Percentiles rank a stretch among this genome's conserved stretches.
Evolutionary conservation across 1,139 yeast genomes (phyloP).

Genomic region (Saccharomycopsis phalli): DNA sequence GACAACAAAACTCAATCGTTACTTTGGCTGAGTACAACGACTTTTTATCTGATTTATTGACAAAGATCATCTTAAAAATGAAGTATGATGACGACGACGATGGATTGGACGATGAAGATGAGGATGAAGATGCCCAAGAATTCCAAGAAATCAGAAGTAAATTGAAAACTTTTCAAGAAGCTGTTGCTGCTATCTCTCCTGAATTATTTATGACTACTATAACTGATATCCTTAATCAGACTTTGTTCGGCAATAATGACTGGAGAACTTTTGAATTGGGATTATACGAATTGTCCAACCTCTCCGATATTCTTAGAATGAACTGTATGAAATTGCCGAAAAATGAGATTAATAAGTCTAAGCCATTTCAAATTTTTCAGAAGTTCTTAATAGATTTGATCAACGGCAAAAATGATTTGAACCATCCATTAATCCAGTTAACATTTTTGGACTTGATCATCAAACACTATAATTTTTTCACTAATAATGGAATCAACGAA

Average conservation of each 20-base stretch:
- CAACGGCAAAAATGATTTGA: slow-evolving; percentile 31
- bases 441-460: slow-evolving; percentile 78
- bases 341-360: slow-evolving; percentile 48
- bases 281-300: slow-evolving; percentile 65
- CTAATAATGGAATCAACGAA: slow-evolving; percentile 28
- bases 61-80: slow-evolving; percentile 68
- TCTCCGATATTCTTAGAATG: slow-evolving; percentile 72
- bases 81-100: slow-evolving; percentile 70
- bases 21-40: slow-evolving; percentile 33
- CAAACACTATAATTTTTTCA: slow-evolving; percentile 65
- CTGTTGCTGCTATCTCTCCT: slow-evolving; percentile 68
- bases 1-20: slow-evolving; percentile 26
- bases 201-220: slow-evolving; percentile 64
- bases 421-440: slow-evolving; percentile 73
- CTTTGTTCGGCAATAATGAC: slow-evolving; percentile 37
- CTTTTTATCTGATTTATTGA: slow-evolving; percentile 53
- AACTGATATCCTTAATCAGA: slow-evolving; percentile 54
- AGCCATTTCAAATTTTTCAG: slow-evolving; percentile 52
- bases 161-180: slow-evolving; percentile 74
- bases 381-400: slow-evolving; percentile 51
- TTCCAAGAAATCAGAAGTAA: slow-evolving; percentile 70
- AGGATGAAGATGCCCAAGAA: slow-evolving; percentile 59
- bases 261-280: slow-evolving; percentile 90
- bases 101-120: slow-evolving; percentile 50
- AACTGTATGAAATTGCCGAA: slow-evolving; percentile 64